Evolutionary conservation across 257 asterid species (phyloP).

Genomic region (Phtheirospermum japonicum): DNA sequence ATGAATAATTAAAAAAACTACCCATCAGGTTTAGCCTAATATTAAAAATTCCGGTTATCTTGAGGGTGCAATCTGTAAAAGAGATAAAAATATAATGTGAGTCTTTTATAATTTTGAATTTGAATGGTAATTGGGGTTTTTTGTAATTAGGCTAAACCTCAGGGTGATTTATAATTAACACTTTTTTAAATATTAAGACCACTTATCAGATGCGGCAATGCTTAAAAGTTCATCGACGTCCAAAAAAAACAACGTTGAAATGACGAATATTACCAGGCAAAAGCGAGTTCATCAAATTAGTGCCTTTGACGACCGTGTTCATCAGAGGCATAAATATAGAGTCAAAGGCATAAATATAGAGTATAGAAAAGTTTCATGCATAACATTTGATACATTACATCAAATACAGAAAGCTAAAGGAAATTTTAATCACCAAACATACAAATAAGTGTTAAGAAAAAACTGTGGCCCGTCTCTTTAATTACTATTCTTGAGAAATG

Average conservation of each 20-base stretch:
- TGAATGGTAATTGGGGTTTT: too few species aligned
- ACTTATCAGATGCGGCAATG: conserved; percentile 85
- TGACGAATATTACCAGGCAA: conserved; percentile 59
- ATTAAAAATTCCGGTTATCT: not conserved
- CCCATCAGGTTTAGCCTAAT: not conserved
- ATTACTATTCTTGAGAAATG: too few species aligned
- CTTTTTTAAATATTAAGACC: conserved; percentile 38
- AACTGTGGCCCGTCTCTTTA: too few species aligned
- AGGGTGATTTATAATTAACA: too few species aligned
- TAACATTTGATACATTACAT: not conserved
- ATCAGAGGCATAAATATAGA: conserved; percentile 42
- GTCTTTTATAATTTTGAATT: not conserved
- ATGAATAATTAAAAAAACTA: not conserved
- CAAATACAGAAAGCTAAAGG: conserved; percentile 12
- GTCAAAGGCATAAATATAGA: not conserved
- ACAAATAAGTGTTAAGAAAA: too few species aligned
- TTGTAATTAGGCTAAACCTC: too few species aligned
- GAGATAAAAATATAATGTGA: not conserved
- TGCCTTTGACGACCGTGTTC: conserved; percentile 87
- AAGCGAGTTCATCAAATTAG: conserved; percentile 80
- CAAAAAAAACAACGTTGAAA: conserved; percentile 62
- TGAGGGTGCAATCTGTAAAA: not conserved
- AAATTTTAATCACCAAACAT: not conserved
- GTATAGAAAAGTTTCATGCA: not conserved
- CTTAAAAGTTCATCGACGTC: conserved; percentile 79